A percentile compares a stretch with the other conserved stretches of the same genome.
Conservation (phyloP, 345 rosid species). For the Alliaria petiolata region DNA sequence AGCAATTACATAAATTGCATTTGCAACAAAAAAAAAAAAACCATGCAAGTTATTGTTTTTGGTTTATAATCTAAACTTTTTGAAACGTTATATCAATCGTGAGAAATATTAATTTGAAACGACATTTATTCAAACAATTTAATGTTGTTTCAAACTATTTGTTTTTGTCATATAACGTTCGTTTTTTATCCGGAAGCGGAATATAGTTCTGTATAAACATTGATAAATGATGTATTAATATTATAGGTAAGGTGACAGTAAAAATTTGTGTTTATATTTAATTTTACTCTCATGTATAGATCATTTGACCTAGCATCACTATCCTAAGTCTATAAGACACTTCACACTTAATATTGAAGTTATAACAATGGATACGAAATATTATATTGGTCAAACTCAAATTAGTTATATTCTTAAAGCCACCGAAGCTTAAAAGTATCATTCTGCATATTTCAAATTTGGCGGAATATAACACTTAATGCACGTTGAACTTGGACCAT, state of each 20-base stretch:
- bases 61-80: no score
- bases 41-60: no score
- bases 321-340: not conserved
- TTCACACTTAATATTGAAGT: not conserved
- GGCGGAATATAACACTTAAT: conserved; percentile 17
- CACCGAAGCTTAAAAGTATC: conserved; percentile 8
- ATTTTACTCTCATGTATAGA: not conserved
- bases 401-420: not conserved
- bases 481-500: conserved; percentile 29
- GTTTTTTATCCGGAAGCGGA: no score
- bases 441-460: conserved; percentile 4
- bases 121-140: not conserved
- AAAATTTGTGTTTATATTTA: no score
- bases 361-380: no score
- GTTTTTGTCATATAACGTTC: not conserved
- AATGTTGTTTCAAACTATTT: not conserved
- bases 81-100: no score
- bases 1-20: not conserved
- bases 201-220: no score
- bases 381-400: not conserved
- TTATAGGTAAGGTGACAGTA: no score
- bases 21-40: no score
- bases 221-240: no score
- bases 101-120: no score
- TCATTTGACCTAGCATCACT: not conserved